These are phyloP conservation scores for Moesziomyces parantarcticus DNA, from an alignment of 1,284 basidiomycete genomes.

Conservation along the genomic window DNA sequence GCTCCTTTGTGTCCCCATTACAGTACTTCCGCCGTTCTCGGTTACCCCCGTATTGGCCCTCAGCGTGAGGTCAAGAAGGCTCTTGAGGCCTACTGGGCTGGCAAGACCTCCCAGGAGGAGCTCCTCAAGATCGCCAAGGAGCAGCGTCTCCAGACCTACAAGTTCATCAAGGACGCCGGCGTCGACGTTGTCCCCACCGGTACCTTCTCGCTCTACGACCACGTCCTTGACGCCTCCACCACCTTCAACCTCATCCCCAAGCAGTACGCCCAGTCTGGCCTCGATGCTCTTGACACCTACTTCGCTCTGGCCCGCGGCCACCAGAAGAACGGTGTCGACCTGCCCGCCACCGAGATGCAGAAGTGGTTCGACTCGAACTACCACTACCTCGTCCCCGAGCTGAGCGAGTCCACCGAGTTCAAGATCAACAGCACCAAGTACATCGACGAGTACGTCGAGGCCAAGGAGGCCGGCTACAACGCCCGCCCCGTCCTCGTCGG, in stretches of 20 bases:
- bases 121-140: constrained; percentile 89
- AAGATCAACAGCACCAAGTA: constrained; percentile 92
- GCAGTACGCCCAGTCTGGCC: constrained; percentile 87
- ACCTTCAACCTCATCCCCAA: constrained; percentile 97
- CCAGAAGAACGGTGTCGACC: constrained; percentile 90
- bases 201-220: constrained; percentile 98
- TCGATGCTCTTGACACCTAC: constrained; percentile 92
- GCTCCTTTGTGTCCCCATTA: not conserved
- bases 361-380: constrained; percentile 99
- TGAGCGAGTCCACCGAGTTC: constrained; percentile 91
- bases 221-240: constrained; percentile 96
- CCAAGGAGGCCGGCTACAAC: constrained; percentile 85
- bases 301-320: constrained; percentile 94
- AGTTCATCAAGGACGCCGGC: constrained; percentile 83
- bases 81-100: constrained; percentile 83
- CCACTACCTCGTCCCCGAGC: constrained; percentile 98
- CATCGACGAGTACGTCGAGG: constrained; percentile 93
- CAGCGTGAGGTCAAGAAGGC: constrained; percentile 99
- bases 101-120: constrained; percentile 88
- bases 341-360: constrained; percentile 99
- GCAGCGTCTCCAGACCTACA: constrained; percentile 91
- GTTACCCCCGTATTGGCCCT: constrained; percentile 96
- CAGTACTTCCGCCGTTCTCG: constrained; percentile 73
- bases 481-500: constrained; percentile 97
- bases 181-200: constrained; percentile 94